phyloP scores from a whole-genome alignment of 176 grass and related monocot species.

The Poa pratensis region DNA sequence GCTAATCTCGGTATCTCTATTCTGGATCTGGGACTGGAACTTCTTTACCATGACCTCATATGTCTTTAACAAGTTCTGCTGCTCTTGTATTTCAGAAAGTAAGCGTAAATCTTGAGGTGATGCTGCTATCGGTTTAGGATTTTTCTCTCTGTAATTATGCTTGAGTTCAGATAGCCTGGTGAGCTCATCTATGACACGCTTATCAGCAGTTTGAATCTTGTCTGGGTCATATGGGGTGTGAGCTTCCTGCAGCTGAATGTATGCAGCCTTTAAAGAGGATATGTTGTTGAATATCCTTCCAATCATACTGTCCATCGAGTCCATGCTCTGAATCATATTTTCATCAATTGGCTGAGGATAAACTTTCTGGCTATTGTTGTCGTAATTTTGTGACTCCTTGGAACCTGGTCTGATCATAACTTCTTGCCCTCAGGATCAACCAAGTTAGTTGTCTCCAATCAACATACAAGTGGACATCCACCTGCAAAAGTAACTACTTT shows the following conservation, averaged over 20 bases:
- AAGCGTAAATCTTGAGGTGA: slow-evolving; percentile 84
- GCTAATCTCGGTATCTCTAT: slow-evolving; percentile 75
- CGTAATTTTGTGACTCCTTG: slow-evolving; percentile 75
- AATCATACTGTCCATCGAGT: slow-evolving; percentile 76
- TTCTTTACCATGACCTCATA: slow-evolving; percentile 99
- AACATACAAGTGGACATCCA: slow-evolving; percentile 24
- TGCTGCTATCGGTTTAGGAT: slow-evolving; percentile 75
- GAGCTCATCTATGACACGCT: slow-evolving; percentile 93
- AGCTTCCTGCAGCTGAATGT: slow-evolving; percentile 93
- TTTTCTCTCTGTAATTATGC: slow-evolving; percentile 88
- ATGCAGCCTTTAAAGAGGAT: slow-evolving; percentile 90
- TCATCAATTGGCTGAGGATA: slow-evolving; percentile 95
- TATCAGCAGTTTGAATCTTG: slow-evolving; percentile 85
- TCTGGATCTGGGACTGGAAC: slow-evolving; percentile 94
- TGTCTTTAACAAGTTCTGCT: slow-evolving; percentile 88
- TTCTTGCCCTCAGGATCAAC: slow-evolving; percentile 51
- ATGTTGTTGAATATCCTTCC: slow-evolving; percentile 87
- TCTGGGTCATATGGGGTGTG: slow-evolving; percentile 97
- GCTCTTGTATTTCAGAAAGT: slow-evolving; percentile 92
- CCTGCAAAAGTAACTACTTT: slow-evolving; percentile 42
- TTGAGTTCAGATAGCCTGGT: slow-evolving; percentile 94
- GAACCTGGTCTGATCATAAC: slow-evolving; percentile 59
- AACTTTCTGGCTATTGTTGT: slow-evolving; percentile 90
- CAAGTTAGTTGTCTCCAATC: slow-evolving; percentile 34
- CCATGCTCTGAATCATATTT: slow-evolving; percentile 69